Conservation (phyloP, 768 basidiomycete genomes). For the Pleurotus citrinopileatus region DNA sequence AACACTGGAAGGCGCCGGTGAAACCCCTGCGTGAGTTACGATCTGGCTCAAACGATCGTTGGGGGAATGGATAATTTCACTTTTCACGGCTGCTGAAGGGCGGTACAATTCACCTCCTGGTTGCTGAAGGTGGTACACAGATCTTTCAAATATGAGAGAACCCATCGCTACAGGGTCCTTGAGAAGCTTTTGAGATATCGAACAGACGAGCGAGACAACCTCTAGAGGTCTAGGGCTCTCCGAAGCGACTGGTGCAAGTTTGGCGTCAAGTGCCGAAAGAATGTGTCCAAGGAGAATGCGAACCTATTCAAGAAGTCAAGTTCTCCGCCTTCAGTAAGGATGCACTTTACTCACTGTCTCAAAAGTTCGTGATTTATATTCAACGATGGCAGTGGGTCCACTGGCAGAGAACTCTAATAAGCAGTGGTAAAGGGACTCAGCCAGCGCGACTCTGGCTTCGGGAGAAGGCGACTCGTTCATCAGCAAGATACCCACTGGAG, state of each 20-base stretch:
- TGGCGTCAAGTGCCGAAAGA: slow-evolving; percentile 6
- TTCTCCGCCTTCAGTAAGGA: background rate
- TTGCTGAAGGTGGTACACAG: slow-evolving; percentile 14
- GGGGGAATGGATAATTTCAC: background rate
- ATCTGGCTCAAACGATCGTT: slow-evolving; percentile 8
- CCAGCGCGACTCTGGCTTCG: slow-evolving; percentile 22
- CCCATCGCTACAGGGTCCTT: slow-evolving; percentile 19
- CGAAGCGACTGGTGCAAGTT: background rate
- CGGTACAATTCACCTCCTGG: slow-evolving; percentile 19
- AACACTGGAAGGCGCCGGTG: slow-evolving; percentile 5
- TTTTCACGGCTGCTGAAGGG: slow-evolving; percentile 1
- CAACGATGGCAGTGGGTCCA: slow-evolving; percentile 16
- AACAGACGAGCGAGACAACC: slow-evolving; percentile 18
- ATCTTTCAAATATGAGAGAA: slow-evolving; percentile 18
- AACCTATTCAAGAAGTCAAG: slow-evolving; percentile 3
- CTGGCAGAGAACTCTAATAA: slow-evolving; percentile 19
- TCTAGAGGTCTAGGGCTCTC: slow-evolving; percentile 13
- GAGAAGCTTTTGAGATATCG: slow-evolving; percentile 20
- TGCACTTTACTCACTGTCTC: slow-evolving; percentile 16
- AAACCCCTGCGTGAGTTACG: slow-evolving; percentile 2
- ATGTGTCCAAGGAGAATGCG: slow-evolving; percentile 17
- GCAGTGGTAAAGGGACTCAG: slow-evolving; percentile 20
- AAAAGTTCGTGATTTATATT: slow-evolving; percentile 13
- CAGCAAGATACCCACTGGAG: slow-evolving; percentile 21
- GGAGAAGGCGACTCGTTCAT: slow-evolving; percentile 18